phyloP scores from a whole-genome alignment of 2,329 filamentous ascomycete genomes.

The Nigrograna mackinnonii region DNA sequence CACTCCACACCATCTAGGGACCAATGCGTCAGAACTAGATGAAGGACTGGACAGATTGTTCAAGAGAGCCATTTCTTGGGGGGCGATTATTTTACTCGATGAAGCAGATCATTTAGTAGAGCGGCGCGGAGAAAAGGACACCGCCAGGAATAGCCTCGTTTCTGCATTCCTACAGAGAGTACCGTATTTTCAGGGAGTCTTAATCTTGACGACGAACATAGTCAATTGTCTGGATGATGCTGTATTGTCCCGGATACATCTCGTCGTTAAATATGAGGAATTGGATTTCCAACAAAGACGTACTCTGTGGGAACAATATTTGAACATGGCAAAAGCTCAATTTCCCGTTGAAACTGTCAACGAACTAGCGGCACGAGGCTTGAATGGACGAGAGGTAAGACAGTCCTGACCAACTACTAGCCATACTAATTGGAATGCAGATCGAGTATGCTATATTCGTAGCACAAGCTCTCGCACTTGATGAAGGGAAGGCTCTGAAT shows the following conservation, averaged over 20 bases:
- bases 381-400: too few species aligned
- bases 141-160: neutral
- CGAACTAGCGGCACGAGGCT: too few species aligned
- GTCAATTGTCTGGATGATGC: too few species aligned
- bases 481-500: too few species aligned
- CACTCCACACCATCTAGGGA: neutral
- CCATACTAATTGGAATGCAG: too few species aligned
- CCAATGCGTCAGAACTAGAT: neutral
- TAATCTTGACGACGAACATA: too few species aligned
- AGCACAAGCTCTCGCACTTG: too few species aligned
- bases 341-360: too few species aligned
- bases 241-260: neutral
- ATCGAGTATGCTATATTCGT: too few species aligned
- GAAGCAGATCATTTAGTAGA: constrained; percentile 1
- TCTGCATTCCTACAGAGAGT: neutral
- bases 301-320: too few species aligned
- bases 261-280: neutral
- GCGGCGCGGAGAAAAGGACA: neutral
- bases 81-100: neutral
- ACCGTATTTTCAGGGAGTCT: neutral
- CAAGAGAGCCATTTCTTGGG: neutral
- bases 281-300: neutral
- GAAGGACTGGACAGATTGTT: neutral
- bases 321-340: too few species aligned
- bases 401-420: too few species aligned